A percentile compares a stretch with the other conserved stretches of the same genome.
Conservation (phyloP, 1,284 basidiomycete species). For the Microbotryum silenes-acaulis region DNA sequence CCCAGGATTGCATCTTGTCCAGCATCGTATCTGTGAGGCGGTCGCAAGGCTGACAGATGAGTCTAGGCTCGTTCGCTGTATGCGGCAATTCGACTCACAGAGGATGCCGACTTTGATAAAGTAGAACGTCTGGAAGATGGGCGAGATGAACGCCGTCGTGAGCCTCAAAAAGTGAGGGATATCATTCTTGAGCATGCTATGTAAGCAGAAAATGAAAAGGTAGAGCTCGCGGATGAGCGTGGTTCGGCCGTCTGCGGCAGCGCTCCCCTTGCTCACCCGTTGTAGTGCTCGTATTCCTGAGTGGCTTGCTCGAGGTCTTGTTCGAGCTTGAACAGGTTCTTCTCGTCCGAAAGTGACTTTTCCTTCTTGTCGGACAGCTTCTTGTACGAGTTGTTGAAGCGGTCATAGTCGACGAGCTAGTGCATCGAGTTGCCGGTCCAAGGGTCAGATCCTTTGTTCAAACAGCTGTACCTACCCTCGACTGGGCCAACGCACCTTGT, state of each 20-base stretch:
- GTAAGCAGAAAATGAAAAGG: too few species aligned
- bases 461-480: background rate
- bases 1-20: slow-evolving; percentile 29
- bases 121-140: slow-evolving; percentile 95
- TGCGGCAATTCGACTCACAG: slow-evolving; percentile 5
- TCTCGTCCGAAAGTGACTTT: slow-evolving; percentile 84
- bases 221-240: too few species aligned
- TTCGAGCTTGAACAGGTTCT: slow-evolving; percentile 75
- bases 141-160: slow-evolving; percentile 83
- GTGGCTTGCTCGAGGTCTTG: slow-evolving; percentile 95
- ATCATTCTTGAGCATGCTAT: slow-evolving; percentile 73
- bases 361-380: slow-evolving; percentile 97
- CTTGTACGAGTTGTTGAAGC: slow-evolving; percentile 88
- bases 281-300: slow-evolving; percentile 95
- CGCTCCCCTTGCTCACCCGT: slow-evolving; percentile 45
- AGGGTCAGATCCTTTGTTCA: background rate
- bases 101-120: slow-evolving; percentile 42
- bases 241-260: background rate
- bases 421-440: background rate
- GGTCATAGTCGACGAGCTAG: slow-evolving; percentile 86
- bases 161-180: slow-evolving; percentile 84
- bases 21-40: slow-evolving; percentile 26
- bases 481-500: slow-evolving; percentile 58
- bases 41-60: too few species aligned
- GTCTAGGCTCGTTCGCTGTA: background rate